These are phyloP conservation scores for Verbena officinalis DNA, from an alignment of 257 asterid genomes.

Conservation along the genomic window DNA sequence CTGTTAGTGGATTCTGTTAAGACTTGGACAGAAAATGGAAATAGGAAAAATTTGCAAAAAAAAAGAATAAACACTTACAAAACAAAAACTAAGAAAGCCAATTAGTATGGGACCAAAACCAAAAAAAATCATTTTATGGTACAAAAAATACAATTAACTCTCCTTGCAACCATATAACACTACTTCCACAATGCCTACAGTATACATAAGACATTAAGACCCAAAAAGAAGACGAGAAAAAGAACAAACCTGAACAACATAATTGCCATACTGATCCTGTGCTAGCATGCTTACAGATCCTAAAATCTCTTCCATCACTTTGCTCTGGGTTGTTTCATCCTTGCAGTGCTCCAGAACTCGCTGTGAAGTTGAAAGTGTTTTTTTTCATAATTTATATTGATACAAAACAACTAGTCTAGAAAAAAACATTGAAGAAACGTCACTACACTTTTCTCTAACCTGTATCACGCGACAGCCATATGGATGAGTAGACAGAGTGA, in stretches of 20 bases:
- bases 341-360: conserved; percentile 84
- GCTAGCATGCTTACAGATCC: conserved; percentile 91
- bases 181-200: neutral
- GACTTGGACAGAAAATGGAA: no score
- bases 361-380: conserved; percentile 46
- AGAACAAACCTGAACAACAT: conserved; percentile 84
- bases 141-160: no score
- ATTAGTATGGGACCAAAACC: no score
- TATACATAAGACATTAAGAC: neutral
- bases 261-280: conserved; percentile 97
- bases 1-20: no score
- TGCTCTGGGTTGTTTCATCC: conserved; percentile 72
- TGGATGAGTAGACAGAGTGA: conserved; percentile 92
- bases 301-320: conserved; percentile 91
- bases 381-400: conserved; percentile 10
- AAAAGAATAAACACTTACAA: no score
- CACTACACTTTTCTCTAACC: conserved; percentile 42
- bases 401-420: neutral
- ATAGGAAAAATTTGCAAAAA: no score
- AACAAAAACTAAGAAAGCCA: no score
- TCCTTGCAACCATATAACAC: neutral
- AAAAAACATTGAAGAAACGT: neutral
- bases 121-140: no score
- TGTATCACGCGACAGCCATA: conserved; percentile 98
- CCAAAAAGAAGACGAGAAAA: neutral